These are phyloP conservation scores for Boletus putidus DNA, from an alignment of 1,284 basidiomycete species.

Conservation along the genomic window DNA sequence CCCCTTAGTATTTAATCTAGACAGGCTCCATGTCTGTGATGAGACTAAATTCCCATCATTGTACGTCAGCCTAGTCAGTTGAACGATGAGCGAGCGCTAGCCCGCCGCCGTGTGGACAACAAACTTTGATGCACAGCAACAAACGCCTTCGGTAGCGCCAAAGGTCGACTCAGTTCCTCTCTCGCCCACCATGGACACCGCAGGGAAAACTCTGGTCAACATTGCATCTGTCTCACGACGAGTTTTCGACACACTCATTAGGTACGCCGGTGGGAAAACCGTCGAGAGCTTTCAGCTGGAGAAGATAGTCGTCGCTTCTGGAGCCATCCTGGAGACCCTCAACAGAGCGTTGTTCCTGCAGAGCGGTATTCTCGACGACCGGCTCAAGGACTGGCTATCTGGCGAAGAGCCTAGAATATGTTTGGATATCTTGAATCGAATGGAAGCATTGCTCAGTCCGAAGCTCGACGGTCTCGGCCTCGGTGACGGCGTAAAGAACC, in stretches of 20 bases:
- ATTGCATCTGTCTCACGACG: slow-evolving; percentile 8
- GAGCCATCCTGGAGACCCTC: not conserved
- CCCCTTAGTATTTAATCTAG: too few species aligned
- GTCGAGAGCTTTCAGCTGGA: slow-evolving; percentile 15
- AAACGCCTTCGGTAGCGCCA: too few species aligned
- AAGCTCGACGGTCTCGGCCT: not conserved
- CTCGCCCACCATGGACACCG: slow-evolving; percentile 1
- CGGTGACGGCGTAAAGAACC: not conserved
- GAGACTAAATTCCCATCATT: too few species aligned
- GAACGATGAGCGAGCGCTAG: too few species aligned
- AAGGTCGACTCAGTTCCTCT: too few species aligned
- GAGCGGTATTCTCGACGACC: not conserved
- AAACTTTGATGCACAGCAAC: too few species aligned
- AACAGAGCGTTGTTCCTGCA: not conserved
- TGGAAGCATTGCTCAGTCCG: not conserved
- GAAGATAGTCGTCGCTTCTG: slow-evolving; percentile 14
- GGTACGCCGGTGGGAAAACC: slow-evolving; percentile 2
- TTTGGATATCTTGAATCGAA: slow-evolving; percentile 1
- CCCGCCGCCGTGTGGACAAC: too few species aligned
- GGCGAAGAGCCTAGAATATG: slow-evolving; percentile 1
- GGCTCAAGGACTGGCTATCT: slow-evolving; percentile 8
- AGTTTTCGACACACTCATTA: not conserved
- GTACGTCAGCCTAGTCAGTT: too few species aligned
- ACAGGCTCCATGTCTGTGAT: too few species aligned
- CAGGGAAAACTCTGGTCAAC: slow-evolving; percentile 5